Base-by-base conservation (phyloP, 2,329 filamentous ascomycete species). In the Diaporthe destruens region DNA sequence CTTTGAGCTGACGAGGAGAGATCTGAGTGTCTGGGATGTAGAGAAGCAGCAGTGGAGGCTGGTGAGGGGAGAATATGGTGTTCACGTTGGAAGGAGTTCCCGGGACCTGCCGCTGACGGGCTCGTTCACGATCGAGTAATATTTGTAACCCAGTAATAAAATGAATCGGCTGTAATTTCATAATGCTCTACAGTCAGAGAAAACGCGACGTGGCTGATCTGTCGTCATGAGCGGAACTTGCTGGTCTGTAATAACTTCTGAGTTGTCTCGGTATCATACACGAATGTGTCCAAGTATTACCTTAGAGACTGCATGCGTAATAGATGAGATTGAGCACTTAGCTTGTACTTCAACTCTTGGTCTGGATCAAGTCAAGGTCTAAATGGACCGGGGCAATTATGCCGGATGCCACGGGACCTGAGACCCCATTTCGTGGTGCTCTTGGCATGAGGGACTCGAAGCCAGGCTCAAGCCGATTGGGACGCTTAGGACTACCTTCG, bases 1-100 rank as follows among this genome's bases (percentile, higher is more conserved):
- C 0, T 88, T 93, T 72, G 78, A 83, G 42, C 78, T 93, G 54
- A 92, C 86, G 20, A 84, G 91, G 54, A 86, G 90, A 72, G 91
- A 93, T 77, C 77, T 93, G 67, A 93, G 90, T 79, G 84, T 89
- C 34, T 93, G 91, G 92, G 89, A 93, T 77, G 85, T 87, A 5
- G 82, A 79, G 1, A 84, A 84, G 32, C 90, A 93, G 81, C 87
- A 88, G 77, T 93, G 91, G 91, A 83, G 84, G 56, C 76, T 91
- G 71, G 83, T 81, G 59, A 81, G 77, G 34, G 87, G 87, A 0
- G 77, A 80, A 14, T 88, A 86, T 72, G 74, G 72, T 2, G 71
- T 89, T 11, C 84, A 78, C 71, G 83, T 88, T 4, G 87, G 87
- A 0, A 81, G 81, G 1, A 88, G 85, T 74, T 88, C 86, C 75